Conservation (phyloP, 2,329 filamentous ascomycete genomes). For the Alternaria sp. region DNA sequence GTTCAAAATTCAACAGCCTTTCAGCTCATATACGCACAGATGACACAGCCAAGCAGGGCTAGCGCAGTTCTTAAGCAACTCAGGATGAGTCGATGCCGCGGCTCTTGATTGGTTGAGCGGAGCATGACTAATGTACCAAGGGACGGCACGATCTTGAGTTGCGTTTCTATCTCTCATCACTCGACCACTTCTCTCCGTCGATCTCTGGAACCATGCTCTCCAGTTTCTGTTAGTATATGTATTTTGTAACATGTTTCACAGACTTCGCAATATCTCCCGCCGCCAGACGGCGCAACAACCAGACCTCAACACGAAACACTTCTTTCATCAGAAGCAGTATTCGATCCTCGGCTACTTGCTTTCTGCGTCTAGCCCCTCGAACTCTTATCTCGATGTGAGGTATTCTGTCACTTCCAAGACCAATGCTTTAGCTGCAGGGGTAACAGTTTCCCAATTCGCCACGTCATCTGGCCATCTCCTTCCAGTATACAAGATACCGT, state of each 20-base stretch:
- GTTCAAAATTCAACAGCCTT: neutral
- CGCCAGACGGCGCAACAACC: neutral
- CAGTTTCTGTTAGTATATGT: neutral
- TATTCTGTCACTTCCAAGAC: neutral
- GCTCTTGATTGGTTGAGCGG: constrained; percentile 15
- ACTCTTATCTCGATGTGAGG: neutral
- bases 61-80: constrained; percentile 1
- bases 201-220: neutral
- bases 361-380: neutral
- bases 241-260: neutral
- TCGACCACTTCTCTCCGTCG: neutral
- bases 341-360: neutral
- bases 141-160: neutral
- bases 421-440: neutral
- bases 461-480: neutral
- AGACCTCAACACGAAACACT: neutral
- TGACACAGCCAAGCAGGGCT: neutral
- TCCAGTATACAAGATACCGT: neutral
- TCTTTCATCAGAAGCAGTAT: neutral
- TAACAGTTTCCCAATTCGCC: neutral
- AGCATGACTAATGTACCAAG: neutral
- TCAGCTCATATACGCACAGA: neutral
- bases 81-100: constrained; percentile 25
- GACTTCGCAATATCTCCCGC: neutral
- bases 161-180: neutral